phyloP scores from a whole-genome alignment of 805 yeast species.

The Candida fluviatilis region DNA sequence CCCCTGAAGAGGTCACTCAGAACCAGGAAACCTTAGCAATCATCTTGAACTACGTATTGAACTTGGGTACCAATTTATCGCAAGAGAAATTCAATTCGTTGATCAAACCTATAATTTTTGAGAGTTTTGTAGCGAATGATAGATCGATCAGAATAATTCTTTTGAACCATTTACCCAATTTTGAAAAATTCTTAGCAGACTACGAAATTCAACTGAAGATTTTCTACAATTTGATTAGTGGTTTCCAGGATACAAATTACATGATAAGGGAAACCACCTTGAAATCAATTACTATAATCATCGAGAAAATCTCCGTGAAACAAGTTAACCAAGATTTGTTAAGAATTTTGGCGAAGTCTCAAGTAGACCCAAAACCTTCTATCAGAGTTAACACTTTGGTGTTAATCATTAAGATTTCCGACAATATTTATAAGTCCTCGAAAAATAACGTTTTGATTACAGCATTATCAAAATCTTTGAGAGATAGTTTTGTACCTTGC shows the following conservation, averaged over 20 bases:
- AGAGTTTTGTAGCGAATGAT: conserved; percentile 63
- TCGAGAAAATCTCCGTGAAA: conserved; percentile 65
- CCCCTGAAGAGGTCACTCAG: conserved; percentile 25
- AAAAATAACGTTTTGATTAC: conserved; percentile 77
- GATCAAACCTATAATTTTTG: conserved; percentile 61
- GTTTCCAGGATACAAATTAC: conserved; percentile 80
- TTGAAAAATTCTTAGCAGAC: conserved; percentile 47
- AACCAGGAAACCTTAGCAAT: conserved; percentile 36
- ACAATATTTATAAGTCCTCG: conserved; percentile 48
- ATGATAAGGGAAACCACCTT: conserved; percentile 79
- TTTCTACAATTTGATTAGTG: conserved; percentile 66
- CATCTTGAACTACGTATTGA: conserved; percentile 40
- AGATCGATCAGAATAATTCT: conserved; percentile 74
- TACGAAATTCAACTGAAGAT: conserved; percentile 65
- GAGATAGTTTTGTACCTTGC: conserved; percentile 74
- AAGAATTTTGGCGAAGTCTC: conserved; percentile 76
- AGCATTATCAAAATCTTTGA: conserved; percentile 78
- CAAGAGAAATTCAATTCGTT: conserved; percentile 32
- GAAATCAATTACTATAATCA: conserved; percentile 57
- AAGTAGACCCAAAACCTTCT: conserved; percentile 70
- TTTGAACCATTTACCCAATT: conserved; percentile 56
- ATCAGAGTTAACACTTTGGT: conserved; percentile 75
- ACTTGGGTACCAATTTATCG: conserved; percentile 24
- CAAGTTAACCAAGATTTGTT: conserved; percentile 84
- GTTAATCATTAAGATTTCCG: conserved; percentile 62